Base-by-base conservation (phyloP, 2,329 filamentous ascomycete species). In the Fusarium fujikuroi region DNA sequence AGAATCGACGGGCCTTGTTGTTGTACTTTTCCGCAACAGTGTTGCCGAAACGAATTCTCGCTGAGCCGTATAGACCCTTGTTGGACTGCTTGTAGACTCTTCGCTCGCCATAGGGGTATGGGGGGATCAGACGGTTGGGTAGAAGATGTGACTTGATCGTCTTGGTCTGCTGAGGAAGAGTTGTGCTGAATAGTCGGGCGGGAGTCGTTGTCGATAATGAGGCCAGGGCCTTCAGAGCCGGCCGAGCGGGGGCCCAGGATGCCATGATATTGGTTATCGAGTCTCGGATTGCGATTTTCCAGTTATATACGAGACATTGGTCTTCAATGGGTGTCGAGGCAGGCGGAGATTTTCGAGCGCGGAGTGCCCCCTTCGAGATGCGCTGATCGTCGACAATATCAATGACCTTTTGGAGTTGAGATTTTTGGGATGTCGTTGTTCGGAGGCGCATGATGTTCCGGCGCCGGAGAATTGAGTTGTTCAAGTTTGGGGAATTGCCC, bases 31-130 rank as follows among this genome's bases (percentile, higher is more conserved):
- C 90, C 40, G 95, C 90, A 57, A 95, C 90, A 75, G 89, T 92
- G 88, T 95, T 95, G 80, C 93, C 93, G 82, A 92, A 94, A 57
- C 91, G 92, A 80, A 95, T 92, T 78, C 90, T 90, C 72, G 90
- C 85, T 44, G 83, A 83, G 76, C 92, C 93, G 84, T 93, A 94
- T 14, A 95, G 90, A 50, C 92, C 92, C 66, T 85, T 87, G 85
- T 95, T 93, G 76, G 92, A 91, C 83, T 96, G 93, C 84, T 95
- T 95, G 87, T 93, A 96, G 74, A 91, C 84, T 71, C 81, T 85
- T 63, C 91, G 89, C 60, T 89, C 87, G 54, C 93, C 93, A 83
- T 93, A 92, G 2, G 93, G 93, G 81, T 96, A 96, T 7, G 86
- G 84, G 16, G 91, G 91, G 65, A 90, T 87, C n/a, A 86, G 81